A percentile compares a stretch with the other conserved stretches of the same genome.
phyloP scores from a whole-genome alignment of 768 basidiomycete species.

The Rhizopogon roseolus region DNA sequence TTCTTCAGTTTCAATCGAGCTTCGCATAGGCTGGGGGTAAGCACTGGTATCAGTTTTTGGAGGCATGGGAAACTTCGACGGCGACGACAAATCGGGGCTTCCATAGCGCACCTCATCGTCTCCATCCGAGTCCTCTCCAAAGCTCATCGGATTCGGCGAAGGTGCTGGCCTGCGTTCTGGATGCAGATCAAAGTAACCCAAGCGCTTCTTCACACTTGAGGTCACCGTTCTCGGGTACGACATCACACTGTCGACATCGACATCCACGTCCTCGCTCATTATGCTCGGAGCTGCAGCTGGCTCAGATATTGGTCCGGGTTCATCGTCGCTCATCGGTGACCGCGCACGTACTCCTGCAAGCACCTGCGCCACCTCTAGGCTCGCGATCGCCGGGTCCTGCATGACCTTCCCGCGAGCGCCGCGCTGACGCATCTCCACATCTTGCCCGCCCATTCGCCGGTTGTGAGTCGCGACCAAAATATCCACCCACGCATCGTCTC shows the following conservation, averaged over 20 bases:
- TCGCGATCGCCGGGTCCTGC: conserved; percentile 66
- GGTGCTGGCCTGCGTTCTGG: conserved; percentile 55
- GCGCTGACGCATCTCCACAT: conserved; percentile 33
- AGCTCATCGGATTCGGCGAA: conserved; percentile 8
- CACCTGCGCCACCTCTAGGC: conserved; percentile 68
- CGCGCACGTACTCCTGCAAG: conserved; percentile 50
- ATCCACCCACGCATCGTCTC: conserved; percentile 85
- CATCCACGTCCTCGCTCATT: conserved; percentile 35
- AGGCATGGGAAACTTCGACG: conserved; percentile 2
- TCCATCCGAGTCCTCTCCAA: conserved; percentile 29
- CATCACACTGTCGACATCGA: conserved; percentile 39
- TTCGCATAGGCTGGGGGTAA: conserved; percentile 21
- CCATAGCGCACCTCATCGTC: conserved; percentile 30
- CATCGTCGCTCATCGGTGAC: conserved; percentile 36
- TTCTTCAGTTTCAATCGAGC: conserved; percentile 28
- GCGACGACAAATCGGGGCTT: conserved; percentile 13
- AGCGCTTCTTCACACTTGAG: conserved; percentile 22
- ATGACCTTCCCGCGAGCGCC: conserved; percentile 21
- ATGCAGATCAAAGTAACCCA: conserved; percentile 77
- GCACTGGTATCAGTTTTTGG: not conserved
- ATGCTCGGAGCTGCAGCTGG: conserved; percentile 3
- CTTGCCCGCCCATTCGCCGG: conserved; percentile 52
- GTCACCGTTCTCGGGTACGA: conserved; percentile 22
- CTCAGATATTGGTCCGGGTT: conserved; percentile 19
- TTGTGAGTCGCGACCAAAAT: conserved; percentile 64